Conservation (phyloP, 169 alveolate species). For the Cryptosporidium baileyi region DNA sequence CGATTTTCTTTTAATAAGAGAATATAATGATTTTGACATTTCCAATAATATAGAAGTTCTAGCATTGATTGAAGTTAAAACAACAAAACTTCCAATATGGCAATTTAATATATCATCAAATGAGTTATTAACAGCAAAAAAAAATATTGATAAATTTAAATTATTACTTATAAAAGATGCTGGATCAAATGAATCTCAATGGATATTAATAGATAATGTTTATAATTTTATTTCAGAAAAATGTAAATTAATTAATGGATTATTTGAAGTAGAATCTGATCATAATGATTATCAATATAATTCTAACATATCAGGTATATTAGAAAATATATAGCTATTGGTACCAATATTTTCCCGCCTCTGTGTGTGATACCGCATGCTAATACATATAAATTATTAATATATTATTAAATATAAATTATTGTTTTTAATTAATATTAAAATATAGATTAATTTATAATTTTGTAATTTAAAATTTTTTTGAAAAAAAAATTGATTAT, state of each 20-base stretch:
- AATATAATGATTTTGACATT: not conserved
- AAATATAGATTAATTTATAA: too few relatives aligned
- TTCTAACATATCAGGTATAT: too few relatives aligned
- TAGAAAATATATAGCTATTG: too few relatives aligned
- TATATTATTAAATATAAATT: too few relatives aligned
- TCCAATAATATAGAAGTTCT: not conserved
- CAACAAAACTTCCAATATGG: slow-evolving; percentile 64
- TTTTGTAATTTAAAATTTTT: too few relatives aligned
- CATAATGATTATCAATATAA: too few relatives aligned
- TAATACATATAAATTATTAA: too few relatives aligned
- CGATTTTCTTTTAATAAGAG: slow-evolving; percentile 36
- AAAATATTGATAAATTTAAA: not conserved
- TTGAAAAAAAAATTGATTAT: too few relatives aligned
- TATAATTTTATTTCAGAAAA: not conserved
- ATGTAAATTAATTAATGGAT: slow-evolving; percentile 8
- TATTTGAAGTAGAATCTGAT: slow-evolving; percentile 10
- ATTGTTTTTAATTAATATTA: too few relatives aligned
- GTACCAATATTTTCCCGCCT: too few relatives aligned
- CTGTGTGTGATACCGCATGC: too few relatives aligned
- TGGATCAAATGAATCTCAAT: slow-evolving; percentile 48
- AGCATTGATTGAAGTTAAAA: slow-evolving; percentile 59
- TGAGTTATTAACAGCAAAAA: not conserved
- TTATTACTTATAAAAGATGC: slow-evolving; percentile 60
- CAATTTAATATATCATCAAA: slow-evolving; percentile 51
- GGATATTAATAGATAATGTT: slow-evolving; percentile 18